Evolutionary conservation across 257 asterid species (phyloP), one percentile per base, ranked within the genome.

Genomic region (Penstemon newberryi): DNA sequence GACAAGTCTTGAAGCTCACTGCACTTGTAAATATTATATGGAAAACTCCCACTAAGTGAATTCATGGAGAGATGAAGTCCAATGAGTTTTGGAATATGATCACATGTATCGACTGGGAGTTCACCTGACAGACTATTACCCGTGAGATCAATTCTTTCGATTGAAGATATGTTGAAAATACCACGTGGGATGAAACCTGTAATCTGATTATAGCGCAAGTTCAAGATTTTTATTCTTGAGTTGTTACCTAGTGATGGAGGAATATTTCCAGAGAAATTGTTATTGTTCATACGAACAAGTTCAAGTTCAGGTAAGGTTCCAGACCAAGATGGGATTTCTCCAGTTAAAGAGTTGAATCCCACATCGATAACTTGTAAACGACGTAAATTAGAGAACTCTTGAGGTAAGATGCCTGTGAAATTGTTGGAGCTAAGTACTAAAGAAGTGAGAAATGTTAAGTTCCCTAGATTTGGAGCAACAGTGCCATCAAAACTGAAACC

Each of bases 181-280:
- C 69, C 18, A 10, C 4, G 5, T 1, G 85, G 83, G 5, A 81
- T 72, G 19, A 69, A 63, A 39, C 59, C 85, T 3, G 72, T 60
- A 15, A 81, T 49, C 62, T 40, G 44, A 60, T 77, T 78, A 54
- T 50, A 68, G 6, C 12, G 50, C 78, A 84, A 3, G 50, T 68
- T 18, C 8, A 84, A 55, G 5, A 50, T 61, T 71, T 74, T 58
- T 18, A 87, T 67, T 79, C 40, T 77, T 39, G 87, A 67, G 69
- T 63, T 69, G 65, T 80, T 76, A 65, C 77, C 73, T 56, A 83
- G 15, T 33, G 83, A 71, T 15, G 39, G 50, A 0, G 90, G 88
- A 54, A 84, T 77, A n/a, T 13, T 53, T 40, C 90, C 87, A 37
- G 85, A 50, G 75, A 86, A 77, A 3, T n/a, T 55, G 69, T 87